Percentiles rank a stretch among this genome's conserved stretches.
Conservation (phyloP, 1,139 yeast species). For the Kurtzmaniella quercitrusa region DNA sequence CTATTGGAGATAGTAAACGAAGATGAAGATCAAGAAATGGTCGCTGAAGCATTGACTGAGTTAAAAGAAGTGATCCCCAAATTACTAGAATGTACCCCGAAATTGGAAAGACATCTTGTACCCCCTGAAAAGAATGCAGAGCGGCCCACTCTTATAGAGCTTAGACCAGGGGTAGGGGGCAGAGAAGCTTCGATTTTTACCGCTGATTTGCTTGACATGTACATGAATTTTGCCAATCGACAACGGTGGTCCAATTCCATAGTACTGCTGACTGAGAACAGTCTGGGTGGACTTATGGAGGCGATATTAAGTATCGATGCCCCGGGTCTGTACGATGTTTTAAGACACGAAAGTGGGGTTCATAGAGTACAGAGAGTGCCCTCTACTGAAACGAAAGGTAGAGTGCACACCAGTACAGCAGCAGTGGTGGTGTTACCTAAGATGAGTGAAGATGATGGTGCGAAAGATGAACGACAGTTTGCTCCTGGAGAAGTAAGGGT, state of each 20-base stretch:
- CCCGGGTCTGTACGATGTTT: conserved; percentile 68
- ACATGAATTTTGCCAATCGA: conserved; percentile 60
- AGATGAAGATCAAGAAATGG: conserved; percentile 29
- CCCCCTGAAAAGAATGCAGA: conserved; percentile 80
- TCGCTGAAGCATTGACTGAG: conserved; percentile 25
- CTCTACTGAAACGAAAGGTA: conserved; percentile 86
- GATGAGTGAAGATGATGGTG: conserved; percentile 54
- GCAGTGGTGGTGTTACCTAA: conserved; percentile 94
- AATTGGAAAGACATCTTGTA: conserved; percentile 54
- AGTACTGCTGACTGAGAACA: conserved; percentile 53
- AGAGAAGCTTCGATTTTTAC: conserved; percentile 88
- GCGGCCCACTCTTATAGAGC: conserved; percentile 73
- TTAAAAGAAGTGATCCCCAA: conserved; percentile 27
- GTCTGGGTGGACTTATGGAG: conserved; percentile 51
- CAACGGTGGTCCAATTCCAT: conserved; percentile 66
- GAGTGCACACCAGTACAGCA: conserved; percentile 93
- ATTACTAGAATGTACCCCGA: conserved; percentile 31
- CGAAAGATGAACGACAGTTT: conserved; percentile 67
- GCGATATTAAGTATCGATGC: conserved; percentile 72
- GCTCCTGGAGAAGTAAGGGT: conserved; percentile 85
- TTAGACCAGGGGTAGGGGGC: conserved; percentile 97
- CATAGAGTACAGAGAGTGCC: conserved; percentile 96
- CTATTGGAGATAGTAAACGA: conserved; percentile 30
- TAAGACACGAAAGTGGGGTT: conserved; percentile 90
- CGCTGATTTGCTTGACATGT: conserved; percentile 76